A percentile compares a stretch with the other conserved stretches of the same genome.
These are phyloP conservation scores for Moesziomyces sp. DNA, from an alignment of 1,284 basidiomycete genomes.

Conservation along the genomic window DNA sequence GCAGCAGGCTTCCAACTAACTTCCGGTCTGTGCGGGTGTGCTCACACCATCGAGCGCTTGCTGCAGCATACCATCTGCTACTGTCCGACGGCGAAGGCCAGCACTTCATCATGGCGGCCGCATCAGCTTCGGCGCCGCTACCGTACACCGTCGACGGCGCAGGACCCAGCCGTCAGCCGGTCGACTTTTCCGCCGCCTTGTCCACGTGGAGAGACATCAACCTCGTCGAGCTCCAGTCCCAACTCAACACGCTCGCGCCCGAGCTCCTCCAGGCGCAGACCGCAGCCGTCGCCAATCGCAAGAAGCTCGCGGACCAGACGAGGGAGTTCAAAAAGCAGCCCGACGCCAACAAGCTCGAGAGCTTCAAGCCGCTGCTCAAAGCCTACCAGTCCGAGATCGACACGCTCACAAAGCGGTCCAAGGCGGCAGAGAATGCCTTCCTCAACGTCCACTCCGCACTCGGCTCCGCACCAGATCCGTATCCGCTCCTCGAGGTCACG, in stretches of 20 bases:
- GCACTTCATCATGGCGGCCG: slow-evolving; percentile 8
- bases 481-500: slow-evolving; percentile 90
- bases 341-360: slow-evolving; percentile 52
- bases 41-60: neutral
- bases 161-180: slow-evolving; percentile 22
- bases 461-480: slow-evolving; percentile 94
- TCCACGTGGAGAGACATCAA: slow-evolving; percentile 53
- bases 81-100: neutral
- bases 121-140: slow-evolving; percentile 5
- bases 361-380: slow-evolving; percentile 62
- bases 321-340: slow-evolving; percentile 62
- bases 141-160: slow-evolving; percentile 27
- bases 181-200: slow-evolving; percentile 55
- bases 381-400: slow-evolving; percentile 94
- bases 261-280: slow-evolving; percentile 50
- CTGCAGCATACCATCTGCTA: neutral
- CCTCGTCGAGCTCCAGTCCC: slow-evolving; percentile 40
- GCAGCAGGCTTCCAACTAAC: no score
- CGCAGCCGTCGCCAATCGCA: slow-evolving; percentile 56
- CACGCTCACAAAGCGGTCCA: slow-evolving; percentile 88
- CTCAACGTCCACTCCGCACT: slow-evolving; percentile 76
- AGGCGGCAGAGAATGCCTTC: slow-evolving; percentile 91
- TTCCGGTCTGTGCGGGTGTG: neutral
- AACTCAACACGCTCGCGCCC: slow-evolving; percentile 39
- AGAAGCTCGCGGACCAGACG: slow-evolving; percentile 63